Evolutionary conservation across 2,329 filamentous ascomycete genomes (phyloP).

Genomic region (Beauveria caledonica): DNA sequence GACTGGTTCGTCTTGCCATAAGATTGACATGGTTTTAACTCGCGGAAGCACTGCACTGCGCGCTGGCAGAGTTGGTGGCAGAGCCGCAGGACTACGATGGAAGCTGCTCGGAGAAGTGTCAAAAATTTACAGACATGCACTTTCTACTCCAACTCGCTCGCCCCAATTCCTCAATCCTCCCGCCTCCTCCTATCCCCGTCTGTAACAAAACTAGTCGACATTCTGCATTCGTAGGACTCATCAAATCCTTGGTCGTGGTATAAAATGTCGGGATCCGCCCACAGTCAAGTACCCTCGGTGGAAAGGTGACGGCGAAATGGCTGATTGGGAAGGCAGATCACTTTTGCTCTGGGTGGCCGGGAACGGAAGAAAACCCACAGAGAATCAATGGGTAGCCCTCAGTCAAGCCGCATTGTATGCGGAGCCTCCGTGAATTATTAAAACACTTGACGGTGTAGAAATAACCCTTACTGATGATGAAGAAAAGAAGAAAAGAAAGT

Average conservation of each 20-base stretch:
- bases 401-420: slow-evolving; percentile 42
- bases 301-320: slow-evolving; percentile 25
- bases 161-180: not conserved
- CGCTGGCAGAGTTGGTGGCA: not conserved
- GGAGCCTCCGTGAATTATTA: slow-evolving; percentile 41
- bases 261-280: slow-evolving; percentile 41
- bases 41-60: not conserved
- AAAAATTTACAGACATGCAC: not conserved
- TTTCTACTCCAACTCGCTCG: not conserved
- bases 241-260: not conserved
- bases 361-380: slow-evolving; percentile 48
- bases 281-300: slow-evolving; percentile 38
- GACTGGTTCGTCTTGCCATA: not conserved
- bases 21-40: not conserved
- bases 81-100: not conserved
- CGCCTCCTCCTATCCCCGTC: not conserved
- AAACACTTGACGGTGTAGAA: slow-evolving; percentile 45
- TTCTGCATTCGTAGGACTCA: not conserved
- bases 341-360: slow-evolving; percentile 42
- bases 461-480: slow-evolving; percentile 38
- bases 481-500: slow-evolving; percentile 22
- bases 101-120: not conserved
- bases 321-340: slow-evolving; percentile 41
- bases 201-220: not conserved
- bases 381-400: slow-evolving; percentile 37